These are phyloP conservation scores for Skeletonema grethae DNA, from an alignment of 108 stramenopile genomes.

Conservation along the genomic window DNA sequence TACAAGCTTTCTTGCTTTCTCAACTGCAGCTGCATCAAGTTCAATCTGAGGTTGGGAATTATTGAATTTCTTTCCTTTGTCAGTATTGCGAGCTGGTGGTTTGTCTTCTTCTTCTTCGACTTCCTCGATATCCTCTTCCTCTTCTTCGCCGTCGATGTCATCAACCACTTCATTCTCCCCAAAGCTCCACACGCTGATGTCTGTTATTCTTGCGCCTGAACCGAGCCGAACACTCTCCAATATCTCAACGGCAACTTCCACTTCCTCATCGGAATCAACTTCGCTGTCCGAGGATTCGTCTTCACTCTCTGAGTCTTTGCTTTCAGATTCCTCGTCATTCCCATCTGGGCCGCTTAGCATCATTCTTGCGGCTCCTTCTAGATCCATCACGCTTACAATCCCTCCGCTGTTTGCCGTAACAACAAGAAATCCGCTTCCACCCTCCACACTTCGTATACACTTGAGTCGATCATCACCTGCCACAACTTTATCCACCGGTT, in stretches of 20 bases:
- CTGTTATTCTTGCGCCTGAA: conserved; percentile 86
- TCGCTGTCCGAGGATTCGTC: conserved; percentile 26
- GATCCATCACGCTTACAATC: conserved; percentile 81
- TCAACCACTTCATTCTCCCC: conserved; percentile 1
- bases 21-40: conserved; percentile 53
- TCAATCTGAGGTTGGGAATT: conserved; percentile 2
- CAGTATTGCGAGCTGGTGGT: neutral
- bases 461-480: conserved; percentile 89
- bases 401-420: conserved; percentile 87
- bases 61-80: neutral
- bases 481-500: conserved; percentile 77
- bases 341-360: conserved; percentile 49
- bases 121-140: conserved; percentile 11
- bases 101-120: neutral
- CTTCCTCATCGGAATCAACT: conserved; percentile 47
- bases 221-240: conserved; percentile 78
- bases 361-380: conserved; percentile 83
- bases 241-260: conserved; percentile 79
- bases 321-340: conserved; percentile 31
- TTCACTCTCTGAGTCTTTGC: conserved; percentile 25
- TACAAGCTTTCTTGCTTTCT: conserved; percentile 67
- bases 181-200: conserved; percentile 72
- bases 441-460: conserved; percentile 66
- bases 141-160: neutral
- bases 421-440: conserved; percentile 67